These are phyloP conservation scores for Mesembryanthemum crystallinum DNA, from an alignment of 148 eudicot genomes.

Conservation along the genomic window DNA sequence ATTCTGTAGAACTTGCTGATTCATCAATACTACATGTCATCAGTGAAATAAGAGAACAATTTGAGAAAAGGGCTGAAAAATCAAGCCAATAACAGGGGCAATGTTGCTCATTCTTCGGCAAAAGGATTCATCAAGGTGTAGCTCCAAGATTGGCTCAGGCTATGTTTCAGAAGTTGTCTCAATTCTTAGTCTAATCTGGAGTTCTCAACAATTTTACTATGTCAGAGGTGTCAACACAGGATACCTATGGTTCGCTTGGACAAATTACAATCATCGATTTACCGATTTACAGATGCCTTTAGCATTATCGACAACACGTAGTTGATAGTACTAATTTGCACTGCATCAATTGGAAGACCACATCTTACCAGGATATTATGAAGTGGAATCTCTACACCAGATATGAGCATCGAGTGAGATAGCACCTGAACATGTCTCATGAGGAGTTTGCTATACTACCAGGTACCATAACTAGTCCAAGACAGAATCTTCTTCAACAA, in stretches of 20 bases:
- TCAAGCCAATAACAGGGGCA: background rate
- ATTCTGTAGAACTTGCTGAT: background rate
- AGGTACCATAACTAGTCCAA: background rate
- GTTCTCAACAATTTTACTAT: background rate
- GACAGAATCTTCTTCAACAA: background rate
- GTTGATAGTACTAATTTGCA: background rate
- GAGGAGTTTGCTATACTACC: background rate
- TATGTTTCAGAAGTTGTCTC: background rate
- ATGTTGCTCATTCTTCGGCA: background rate
- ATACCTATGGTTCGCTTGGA: background rate
- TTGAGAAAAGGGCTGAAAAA: background rate
- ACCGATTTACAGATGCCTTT: too few species aligned
- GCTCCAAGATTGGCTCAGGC: background rate
- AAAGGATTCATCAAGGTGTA: background rate
- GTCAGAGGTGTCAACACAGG: background rate
- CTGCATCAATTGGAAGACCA: background rate
- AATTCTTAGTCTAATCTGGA: background rate
- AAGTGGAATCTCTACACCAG: background rate
- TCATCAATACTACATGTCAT: background rate
- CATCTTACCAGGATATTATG: background rate
- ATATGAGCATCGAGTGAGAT: background rate
- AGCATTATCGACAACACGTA: too few species aligned
- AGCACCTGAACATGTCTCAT: background rate
- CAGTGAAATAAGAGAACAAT: background rate
- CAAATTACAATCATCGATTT: too few species aligned